Conservation (phyloP, 1,284 basidiomycete genomes). For the Ustilago shanxiensis region DNA sequence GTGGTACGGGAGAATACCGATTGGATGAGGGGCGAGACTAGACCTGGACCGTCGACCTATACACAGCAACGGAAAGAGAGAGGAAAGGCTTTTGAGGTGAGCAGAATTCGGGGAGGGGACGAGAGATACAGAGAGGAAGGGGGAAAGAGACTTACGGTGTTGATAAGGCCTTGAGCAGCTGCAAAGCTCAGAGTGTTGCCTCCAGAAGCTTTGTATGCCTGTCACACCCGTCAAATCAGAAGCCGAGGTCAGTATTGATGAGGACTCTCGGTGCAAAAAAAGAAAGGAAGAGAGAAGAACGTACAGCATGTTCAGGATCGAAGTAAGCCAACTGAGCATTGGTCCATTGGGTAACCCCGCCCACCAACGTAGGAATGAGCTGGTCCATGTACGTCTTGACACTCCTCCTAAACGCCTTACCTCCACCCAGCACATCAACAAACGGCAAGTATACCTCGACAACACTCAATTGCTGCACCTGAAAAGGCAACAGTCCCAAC, state of each 20-base stretch:
- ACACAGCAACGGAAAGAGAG: too few species aligned
- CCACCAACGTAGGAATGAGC: constrained; percentile 18
- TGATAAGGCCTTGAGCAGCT: constrained; percentile 21
- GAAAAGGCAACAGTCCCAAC: constrained; percentile 16
- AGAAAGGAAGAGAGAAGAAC: not conserved
- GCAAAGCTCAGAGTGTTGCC: constrained; percentile 14
- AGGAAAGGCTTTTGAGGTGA: too few species aligned
- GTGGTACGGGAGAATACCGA: constrained; percentile 14
- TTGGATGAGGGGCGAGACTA: constrained; percentile 22
- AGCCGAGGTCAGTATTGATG: not conserved
- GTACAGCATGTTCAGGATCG: constrained; percentile 25
- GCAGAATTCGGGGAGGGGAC: too few species aligned
- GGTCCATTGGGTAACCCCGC: constrained; percentile 15
- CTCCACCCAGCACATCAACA: constrained; percentile 16
- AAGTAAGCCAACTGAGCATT: constrained; percentile 25
- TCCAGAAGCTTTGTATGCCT: constrained; percentile 25
- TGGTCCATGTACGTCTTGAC: constrained; percentile 23
- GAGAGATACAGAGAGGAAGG: not conserved
- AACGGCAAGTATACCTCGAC: constrained; percentile 27
- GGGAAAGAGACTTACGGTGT: constrained; percentile 7
- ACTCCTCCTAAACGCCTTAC: constrained; percentile 23
- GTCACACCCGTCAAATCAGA: not conserved
- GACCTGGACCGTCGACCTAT: constrained; percentile 29
- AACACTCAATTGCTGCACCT: constrained; percentile 21
- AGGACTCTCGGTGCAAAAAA: not conserved